Evolutionary conservation across 2,329 filamentous ascomycete genomes (phyloP), one percentile per base, ranked within the genome.

Genomic region (Fusarium goolgardi): DNA sequence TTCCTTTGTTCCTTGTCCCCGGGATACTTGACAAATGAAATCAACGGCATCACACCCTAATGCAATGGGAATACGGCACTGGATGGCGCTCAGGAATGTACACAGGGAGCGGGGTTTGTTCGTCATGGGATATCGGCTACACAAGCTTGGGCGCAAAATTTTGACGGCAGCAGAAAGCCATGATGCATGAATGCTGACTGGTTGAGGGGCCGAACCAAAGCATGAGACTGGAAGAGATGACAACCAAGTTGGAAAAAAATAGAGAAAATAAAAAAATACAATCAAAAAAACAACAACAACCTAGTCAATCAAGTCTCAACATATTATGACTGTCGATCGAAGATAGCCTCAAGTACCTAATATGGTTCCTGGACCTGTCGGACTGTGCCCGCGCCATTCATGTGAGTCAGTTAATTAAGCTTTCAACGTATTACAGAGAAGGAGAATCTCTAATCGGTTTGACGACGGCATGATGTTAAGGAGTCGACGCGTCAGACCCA

Each of bases 11-110:
- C 23, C 50, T 46, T 29, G 39, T 60, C 31, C 37, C 46, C 41
- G 34, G 31, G 29, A 43, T 39, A 64, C 55, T 62, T 70, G 39
- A 74, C 56, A 71, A 69, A 71, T 73, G 65, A 65, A 68, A 43
- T 61, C 39, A 63, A 71, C 49, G 59, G 44, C 63, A 71, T 62
- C 72, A 73, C 70, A 71, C 65, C 71, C 71, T 75, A 74, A 74
- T 74, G 70, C 75, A 74, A 75, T 75, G 72, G 62, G 67, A 63
- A 67, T 52, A 63, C 52, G 63, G 54, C 65, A 58, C 56, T 45
- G 50, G 65, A 52, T 64, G 71, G 72, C 70, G 72, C 72, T 73
- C 61, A 64, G 46, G 63, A 52, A 59, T 65, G 52, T 55, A 60
- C 60, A 59, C 44, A 41, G 35, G 56, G 60, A 62, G 59, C 46